phyloP scores from a whole-genome alignment of 139 green algal genomes.

The Coccomyxa sp. region DNA sequence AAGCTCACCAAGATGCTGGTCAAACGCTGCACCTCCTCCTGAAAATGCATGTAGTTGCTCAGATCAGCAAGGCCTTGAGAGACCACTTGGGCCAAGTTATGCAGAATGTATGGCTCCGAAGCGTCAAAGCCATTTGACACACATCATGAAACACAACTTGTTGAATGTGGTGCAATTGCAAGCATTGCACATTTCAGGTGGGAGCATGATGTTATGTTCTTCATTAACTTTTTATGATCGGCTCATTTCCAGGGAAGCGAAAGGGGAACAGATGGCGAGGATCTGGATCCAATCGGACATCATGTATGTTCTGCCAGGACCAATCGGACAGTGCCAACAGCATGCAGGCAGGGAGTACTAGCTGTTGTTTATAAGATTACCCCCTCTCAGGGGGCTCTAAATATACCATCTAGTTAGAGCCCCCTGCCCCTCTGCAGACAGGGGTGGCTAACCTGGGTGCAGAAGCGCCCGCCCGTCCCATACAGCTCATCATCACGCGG shows the following conservation, averaged over 20 bases:
- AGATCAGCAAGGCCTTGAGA: not conserved
- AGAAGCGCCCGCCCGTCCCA: not conserved
- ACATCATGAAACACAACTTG: not conserved
- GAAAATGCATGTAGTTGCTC: not conserved
- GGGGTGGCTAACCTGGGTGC: not conserved
- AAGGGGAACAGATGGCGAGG: too few species aligned
- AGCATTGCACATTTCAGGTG: not conserved
- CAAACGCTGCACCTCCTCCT: not conserved
- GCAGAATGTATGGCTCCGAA: too few species aligned
- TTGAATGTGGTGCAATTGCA: not conserved
- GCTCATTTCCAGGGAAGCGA: too few species aligned
- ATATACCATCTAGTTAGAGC: not conserved
- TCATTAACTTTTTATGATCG: too few species aligned
- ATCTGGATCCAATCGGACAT: too few species aligned
- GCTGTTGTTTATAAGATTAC: too few species aligned
- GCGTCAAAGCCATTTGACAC: too few species aligned
- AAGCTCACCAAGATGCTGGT: not conserved
- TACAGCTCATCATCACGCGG: not conserved
- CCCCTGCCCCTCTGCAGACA: not conserved
- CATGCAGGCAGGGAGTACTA: too few species aligned
- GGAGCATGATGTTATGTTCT: too few species aligned
- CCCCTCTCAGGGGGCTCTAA: too few species aligned
- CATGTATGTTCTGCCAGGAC: too few species aligned
- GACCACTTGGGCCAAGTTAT: not conserved
- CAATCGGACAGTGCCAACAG: too few species aligned